A percentile compares a stretch with the other conserved stretches of the same genome.
Conservation (phyloP, 1,139 yeast species). For the Pichia inconspicua region DNA sequence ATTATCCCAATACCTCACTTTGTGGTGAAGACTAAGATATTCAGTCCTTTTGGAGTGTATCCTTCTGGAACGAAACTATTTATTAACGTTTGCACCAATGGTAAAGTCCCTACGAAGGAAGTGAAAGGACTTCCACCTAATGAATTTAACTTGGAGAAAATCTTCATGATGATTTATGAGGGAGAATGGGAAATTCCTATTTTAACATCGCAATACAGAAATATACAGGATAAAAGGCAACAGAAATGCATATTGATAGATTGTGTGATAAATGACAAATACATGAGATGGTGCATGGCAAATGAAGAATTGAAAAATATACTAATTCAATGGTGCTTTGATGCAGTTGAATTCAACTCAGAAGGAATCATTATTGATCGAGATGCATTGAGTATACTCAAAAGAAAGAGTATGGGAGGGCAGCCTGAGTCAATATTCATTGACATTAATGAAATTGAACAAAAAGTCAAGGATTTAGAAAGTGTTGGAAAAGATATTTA, state of each 20-base stretch:
- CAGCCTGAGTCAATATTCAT: conserved; percentile 30
- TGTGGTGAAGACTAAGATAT: conserved; percentile 54
- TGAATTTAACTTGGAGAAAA: conserved; percentile 47
- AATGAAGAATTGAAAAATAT: conserved; percentile 44
- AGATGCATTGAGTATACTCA: conserved; percentile 41
- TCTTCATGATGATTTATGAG: conserved; percentile 59
- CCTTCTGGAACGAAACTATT: conserved; percentile 55
- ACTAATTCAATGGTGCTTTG: conserved; percentile 56
- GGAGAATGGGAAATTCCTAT: conserved; percentile 84
- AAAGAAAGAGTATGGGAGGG: conserved; percentile 52
- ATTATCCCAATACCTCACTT: conserved; percentile 51
- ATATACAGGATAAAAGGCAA: conserved; percentile 64
- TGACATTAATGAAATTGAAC: conserved; percentile 31
- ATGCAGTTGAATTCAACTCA: conserved; percentile 51
- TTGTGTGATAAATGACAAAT: conserved; percentile 58
- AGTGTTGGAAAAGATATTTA: conserved; percentile 9
- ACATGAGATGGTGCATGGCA: conserved; percentile 55
- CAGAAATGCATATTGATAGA: conserved; percentile 58
- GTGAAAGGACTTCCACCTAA: conserved; percentile 17
- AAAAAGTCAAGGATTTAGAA: conserved; percentile 31
- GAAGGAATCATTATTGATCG: conserved; percentile 36
- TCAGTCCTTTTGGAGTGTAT: conserved; percentile 27
- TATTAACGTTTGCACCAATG: conserved; percentile 64
- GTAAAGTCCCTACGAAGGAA: conserved; percentile 48
- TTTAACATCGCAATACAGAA: conserved; percentile 48